Evolutionary conservation across 441 rosid genomes (phyloP).

Genomic region (Erodium texanum): DNA sequence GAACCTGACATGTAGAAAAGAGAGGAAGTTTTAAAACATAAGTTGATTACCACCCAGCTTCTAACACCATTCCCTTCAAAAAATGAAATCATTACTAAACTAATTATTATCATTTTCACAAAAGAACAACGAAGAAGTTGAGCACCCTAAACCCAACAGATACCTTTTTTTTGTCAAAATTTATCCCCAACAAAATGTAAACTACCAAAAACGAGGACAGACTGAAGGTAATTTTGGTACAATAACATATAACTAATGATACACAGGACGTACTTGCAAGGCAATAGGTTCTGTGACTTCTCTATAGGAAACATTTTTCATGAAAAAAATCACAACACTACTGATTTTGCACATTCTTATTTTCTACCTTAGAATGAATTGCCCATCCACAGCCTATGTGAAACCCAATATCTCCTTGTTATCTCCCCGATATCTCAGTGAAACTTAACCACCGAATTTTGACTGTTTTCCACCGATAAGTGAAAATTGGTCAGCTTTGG

Average conservation of each 20-base stretch:
- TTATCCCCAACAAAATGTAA: not conserved
- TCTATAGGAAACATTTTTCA: no score
- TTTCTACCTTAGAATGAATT: not conserved
- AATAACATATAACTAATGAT: not conserved
- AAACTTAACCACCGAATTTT: no score
- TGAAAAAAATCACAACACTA: not conserved
- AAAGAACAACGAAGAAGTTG: not conserved
- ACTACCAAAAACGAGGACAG: not conserved
- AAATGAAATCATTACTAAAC: not conserved
- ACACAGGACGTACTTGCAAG: not conserved
- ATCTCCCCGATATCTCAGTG: no score
- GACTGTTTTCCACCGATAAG: no score
- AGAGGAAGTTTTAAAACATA: not conserved
- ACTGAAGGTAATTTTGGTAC: not conserved
- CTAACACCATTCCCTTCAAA: not conserved
- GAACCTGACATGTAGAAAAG: slow-evolving; percentile 41
- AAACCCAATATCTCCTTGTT: no score
- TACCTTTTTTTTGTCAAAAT: not conserved
- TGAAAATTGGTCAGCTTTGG: no score
- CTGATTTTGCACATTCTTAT: not conserved
- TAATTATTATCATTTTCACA: not conserved
- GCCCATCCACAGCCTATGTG: not conserved
- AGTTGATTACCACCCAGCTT: not conserved
- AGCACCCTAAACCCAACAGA: not conserved
- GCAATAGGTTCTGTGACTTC: not conserved